These are phyloP conservation scores for Plasmodium gonderi DNA, from an alignment of 169 alveolate species.

Conservation along the genomic window DNA sequence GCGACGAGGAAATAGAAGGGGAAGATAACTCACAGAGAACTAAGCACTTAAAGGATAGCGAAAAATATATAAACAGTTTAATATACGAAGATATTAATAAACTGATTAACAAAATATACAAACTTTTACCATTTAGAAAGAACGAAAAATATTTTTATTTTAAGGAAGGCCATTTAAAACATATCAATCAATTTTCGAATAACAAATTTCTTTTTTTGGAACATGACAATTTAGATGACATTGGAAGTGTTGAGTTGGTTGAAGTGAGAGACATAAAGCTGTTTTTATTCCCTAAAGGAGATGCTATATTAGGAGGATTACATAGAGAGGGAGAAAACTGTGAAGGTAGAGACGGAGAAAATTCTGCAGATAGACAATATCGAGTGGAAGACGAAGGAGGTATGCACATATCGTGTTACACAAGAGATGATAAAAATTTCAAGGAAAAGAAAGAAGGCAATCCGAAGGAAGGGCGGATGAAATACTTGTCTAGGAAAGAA, in stretches of 20 bases:
- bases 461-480: background rate
- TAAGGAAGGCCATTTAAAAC: conserved; percentile 32
- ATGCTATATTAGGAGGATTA: background rate
- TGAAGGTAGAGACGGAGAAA: too few species aligned
- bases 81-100: background rate
- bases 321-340: background rate
- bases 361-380: too few species aligned
- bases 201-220: background rate
- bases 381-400: too few species aligned
- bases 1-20: too few species aligned
- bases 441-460: background rate
- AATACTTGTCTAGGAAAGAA: too few species aligned
- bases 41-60: background rate
- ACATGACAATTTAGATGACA: background rate
- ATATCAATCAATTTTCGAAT: background rate
- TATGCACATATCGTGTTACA: too few species aligned
- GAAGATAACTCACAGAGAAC: background rate
- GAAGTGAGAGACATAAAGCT: conserved; percentile 12
- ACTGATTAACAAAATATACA: background rate
- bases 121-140: background rate
- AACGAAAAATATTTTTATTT: conserved; percentile 1
- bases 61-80: background rate
- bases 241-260: background rate
- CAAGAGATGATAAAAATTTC: background rate
- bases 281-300: background rate